Evolutionary conservation across 2,329 filamentous ascomycete genomes (phyloP), one percentile per base, ranked within the genome.

Genomic region (Ustilaginoidea virens): DNA sequence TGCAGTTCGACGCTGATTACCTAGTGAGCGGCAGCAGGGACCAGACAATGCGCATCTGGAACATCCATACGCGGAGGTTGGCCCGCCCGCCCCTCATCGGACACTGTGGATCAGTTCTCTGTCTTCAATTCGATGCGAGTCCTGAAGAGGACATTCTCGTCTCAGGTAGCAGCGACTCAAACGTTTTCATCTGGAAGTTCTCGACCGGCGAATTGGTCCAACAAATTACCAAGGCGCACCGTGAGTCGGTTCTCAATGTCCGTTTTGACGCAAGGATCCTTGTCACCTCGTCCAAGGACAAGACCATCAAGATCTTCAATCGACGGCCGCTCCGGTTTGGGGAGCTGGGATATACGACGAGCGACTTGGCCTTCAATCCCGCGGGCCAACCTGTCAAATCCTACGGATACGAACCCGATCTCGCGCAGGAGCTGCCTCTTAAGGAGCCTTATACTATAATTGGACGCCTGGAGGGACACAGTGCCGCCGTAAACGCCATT

Each of bases 281-380:
- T 4, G 83, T 96, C 9, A 98, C 90, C 1, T 96, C 90, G 45
- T 96, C 87, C 27, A 98, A 98, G 51, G 90, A 98, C 52, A 92
- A 86, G 52, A 79, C 79, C 1, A 93, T 98, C 61, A 94, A 94
- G 52, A 75, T 98, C 12, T 98, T 92, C 69, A 96, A 87, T 49
- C 74, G 90, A 5, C 66, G 61, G 12, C 62, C 73, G 12, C 58
- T 93, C n/a, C 57, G 58, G 18, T 60, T 65, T 24, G 69, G 69
- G 14, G 69, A 76, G 19, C 36, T 63, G 3, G 73, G 71, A 5
- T 75, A 74, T 48, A 51, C 51, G 2, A 43, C 41, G 2, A 33
- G 42, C 3, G 47, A 57, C 13, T 30, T 39, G 8, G 40, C 43
- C 0, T 52, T 74, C n/a, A 61, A 68, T 30, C 61, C 69, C 1